phyloP scores from a whole-genome alignment of 352 stramenopile genomes.

The Globisporangium heterothallicum region DNA sequence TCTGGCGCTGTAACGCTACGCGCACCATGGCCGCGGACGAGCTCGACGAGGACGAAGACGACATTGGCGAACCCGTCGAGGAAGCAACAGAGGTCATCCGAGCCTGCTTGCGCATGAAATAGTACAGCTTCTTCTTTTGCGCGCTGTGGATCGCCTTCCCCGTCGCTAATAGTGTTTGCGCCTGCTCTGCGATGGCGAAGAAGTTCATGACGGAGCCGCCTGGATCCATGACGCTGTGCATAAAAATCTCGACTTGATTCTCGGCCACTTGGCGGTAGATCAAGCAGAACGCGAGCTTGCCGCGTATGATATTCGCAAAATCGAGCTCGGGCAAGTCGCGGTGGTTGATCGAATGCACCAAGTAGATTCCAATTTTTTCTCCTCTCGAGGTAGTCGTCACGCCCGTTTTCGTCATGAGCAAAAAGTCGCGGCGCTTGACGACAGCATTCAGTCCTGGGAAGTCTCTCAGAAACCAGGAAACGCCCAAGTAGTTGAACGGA shows the following conservation, averaged over 20 bases:
- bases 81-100: slow-evolving; percentile 8
- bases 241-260: slow-evolving; percentile 34
- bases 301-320: slow-evolving; percentile 30
- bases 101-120: slow-evolving; percentile 21
- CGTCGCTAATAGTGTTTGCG: slow-evolving; percentile 19
- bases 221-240: slow-evolving; percentile 33
- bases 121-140: slow-evolving; percentile 54
- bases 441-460: slow-evolving; percentile 25
- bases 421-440: slow-evolving; percentile 39
- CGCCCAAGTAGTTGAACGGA: slow-evolving; percentile 52
- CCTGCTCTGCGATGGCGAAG: slow-evolving; percentile 28
- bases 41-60: slow-evolving; percentile 3
- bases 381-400: slow-evolving; percentile 31
- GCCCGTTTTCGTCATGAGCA: slow-evolving; percentile 33
- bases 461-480: slow-evolving; percentile 35
- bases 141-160: slow-evolving; percentile 30
- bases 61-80: not conserved
- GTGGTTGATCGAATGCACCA: slow-evolving; percentile 51
- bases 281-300: slow-evolving; percentile 31
- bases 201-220: slow-evolving; percentile 29
- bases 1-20: slow-evolving; percentile 2
- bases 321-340: slow-evolving; percentile 36
- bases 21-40: slow-evolving; percentile 3
- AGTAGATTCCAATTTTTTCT: slow-evolving; percentile 39
- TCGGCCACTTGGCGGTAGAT: slow-evolving; percentile 36